Conservation (phyloP, 352 stramenopile species). For the Globisporangium camurandrum region DNA sequence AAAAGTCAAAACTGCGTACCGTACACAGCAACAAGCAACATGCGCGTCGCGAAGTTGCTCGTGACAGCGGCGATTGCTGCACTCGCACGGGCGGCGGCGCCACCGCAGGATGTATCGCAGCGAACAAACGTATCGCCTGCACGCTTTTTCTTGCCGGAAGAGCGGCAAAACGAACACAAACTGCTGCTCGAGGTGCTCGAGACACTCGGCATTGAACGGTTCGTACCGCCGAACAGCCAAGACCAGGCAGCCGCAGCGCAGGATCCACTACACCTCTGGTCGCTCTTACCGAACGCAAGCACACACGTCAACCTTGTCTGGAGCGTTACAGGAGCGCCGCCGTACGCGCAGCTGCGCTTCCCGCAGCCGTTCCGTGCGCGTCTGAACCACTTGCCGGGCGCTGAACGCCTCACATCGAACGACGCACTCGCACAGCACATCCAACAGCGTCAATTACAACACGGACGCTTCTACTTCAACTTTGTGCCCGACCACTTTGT, state of each 20-base stretch:
- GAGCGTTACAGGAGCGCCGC: conserved; percentile 23
- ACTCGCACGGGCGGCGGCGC: neutral
- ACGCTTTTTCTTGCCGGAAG: conserved; percentile 49
- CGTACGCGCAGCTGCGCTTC: conserved; percentile 33
- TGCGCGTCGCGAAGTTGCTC: conserved; percentile 5
- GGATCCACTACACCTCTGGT: conserved; percentile 26
- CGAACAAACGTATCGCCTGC: too few species aligned
- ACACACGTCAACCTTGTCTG: conserved; percentile 64
- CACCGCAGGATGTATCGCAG: too few species aligned
- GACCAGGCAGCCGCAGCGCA: conserved; percentile 12
- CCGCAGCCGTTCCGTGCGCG: conserved; percentile 34
- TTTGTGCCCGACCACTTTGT: conserved; percentile 51
- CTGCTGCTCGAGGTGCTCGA: conserved; percentile 44
- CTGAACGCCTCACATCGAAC: conserved; percentile 30
- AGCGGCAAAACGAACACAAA: conserved; percentile 21
- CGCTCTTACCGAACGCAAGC: conserved; percentile 29
- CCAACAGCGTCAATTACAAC: conserved; percentile 27
- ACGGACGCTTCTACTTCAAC: conserved; percentile 63
- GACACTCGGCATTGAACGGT: conserved; percentile 44
- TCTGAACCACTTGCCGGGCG: conserved; percentile 67
- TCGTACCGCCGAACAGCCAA: conserved; percentile 15
- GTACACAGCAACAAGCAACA: too few species aligned
- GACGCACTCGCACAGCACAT: conserved; percentile 46
- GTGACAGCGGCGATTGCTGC: neutral
- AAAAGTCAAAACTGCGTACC: too few species aligned